These are phyloP conservation scores for Asterionellopsis glacialis DNA, from an alignment of 108 stramenopile genomes.

Conservation along the genomic window DNA sequence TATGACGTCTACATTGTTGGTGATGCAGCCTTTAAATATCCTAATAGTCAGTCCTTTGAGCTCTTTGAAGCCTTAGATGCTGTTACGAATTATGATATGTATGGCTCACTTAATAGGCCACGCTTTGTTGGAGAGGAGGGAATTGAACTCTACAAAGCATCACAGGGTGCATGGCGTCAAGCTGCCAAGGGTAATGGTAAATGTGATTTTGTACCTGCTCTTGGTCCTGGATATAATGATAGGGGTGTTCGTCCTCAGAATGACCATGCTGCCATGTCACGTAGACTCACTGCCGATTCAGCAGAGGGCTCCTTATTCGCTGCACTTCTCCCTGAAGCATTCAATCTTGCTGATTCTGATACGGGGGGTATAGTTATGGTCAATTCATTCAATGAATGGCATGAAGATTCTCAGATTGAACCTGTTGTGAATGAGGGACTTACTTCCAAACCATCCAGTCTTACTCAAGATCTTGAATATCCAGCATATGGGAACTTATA, in stretches of 20 bases:
- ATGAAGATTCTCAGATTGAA: slow-evolving; percentile 34
- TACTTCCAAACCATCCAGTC: slow-evolving; percentile 4
- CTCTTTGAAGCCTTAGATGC: slow-evolving; percentile 22
- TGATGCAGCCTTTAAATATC: too few species aligned
- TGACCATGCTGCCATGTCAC: slow-evolving; percentile 27
- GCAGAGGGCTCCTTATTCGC: slow-evolving; percentile 25
- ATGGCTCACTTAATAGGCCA: slow-evolving; percentile 19
- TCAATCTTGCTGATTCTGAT: slow-evolving; percentile 13
- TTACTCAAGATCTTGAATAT: slow-evolving; percentile 34
- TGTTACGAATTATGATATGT: slow-evolving; percentile 37
- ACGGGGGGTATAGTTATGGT: slow-evolving; percentile 25
- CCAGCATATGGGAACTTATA: slow-evolving; percentile 32
- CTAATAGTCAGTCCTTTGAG: background rate
- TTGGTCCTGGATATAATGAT: slow-evolving; percentile 41
- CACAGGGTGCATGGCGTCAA: too few species aligned
- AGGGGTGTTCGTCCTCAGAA: slow-evolving; percentile 21
- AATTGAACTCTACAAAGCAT: slow-evolving; percentile 10
- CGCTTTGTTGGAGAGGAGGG: slow-evolving; percentile 7
- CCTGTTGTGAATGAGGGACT: too few species aligned
- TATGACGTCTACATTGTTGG: slow-evolving; percentile 14
- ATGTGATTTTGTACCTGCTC: slow-evolving; percentile 23
- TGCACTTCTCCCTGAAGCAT: slow-evolving; percentile 17
- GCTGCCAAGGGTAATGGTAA: too few species aligned
- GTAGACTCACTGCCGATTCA: slow-evolving; percentile 6
- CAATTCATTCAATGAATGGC: slow-evolving; percentile 43